Evolutionary conservation across 192 early-diverging fungal genomes (phyloP).

Genomic region (Umbelopsis sp.): DNA sequence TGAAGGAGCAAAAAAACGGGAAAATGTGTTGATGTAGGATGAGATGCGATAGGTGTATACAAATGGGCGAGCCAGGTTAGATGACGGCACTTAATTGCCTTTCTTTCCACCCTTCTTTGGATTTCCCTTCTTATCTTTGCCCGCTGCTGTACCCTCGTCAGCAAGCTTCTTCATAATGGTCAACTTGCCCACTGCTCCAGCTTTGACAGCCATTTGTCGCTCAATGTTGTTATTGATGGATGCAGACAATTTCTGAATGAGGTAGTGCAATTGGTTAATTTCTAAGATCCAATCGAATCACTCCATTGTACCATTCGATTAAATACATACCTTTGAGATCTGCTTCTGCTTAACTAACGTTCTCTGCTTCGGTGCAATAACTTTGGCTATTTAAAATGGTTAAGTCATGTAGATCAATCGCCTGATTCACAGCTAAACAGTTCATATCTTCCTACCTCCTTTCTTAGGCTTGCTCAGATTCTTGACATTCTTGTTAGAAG

Average conservation of each 20-base stretch:
- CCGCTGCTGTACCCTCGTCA: constrained; percentile 51
- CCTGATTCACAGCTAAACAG: too few relatives aligned
- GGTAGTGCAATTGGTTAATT: background rate
- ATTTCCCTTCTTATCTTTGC: constrained; percentile 54
- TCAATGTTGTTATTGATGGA: constrained; percentile 60
- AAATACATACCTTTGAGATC: constrained; percentile 29
- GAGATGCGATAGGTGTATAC: background rate
- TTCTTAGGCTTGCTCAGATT: constrained; percentile 11
- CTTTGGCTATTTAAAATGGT: constrained; percentile 18
- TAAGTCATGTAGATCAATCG: background rate
- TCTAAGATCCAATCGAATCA: too few relatives aligned
- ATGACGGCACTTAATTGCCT: background rate
- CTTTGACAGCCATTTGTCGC: constrained; percentile 69
- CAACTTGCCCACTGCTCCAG: constrained; percentile 74
- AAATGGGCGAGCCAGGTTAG: background rate
- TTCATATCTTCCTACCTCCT: background rate
- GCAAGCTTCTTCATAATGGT: constrained; percentile 77
- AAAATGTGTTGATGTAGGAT: background rate
- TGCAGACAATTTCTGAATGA: constrained; percentile 50
- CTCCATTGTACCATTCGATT: background rate
- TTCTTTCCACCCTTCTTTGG: constrained; percentile 11
- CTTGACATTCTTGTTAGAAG: constrained; percentile 1
- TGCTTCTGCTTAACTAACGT: constrained; percentile 29
- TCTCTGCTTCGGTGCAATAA: constrained; percentile 40
- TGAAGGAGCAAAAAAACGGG: background rate